Percentiles rank a stretch among this genome's conserved stretches.
Evolutionary conservation across 129 eudicot genomes (phyloP).

Genomic region (Scalesia atractyloides): DNA sequence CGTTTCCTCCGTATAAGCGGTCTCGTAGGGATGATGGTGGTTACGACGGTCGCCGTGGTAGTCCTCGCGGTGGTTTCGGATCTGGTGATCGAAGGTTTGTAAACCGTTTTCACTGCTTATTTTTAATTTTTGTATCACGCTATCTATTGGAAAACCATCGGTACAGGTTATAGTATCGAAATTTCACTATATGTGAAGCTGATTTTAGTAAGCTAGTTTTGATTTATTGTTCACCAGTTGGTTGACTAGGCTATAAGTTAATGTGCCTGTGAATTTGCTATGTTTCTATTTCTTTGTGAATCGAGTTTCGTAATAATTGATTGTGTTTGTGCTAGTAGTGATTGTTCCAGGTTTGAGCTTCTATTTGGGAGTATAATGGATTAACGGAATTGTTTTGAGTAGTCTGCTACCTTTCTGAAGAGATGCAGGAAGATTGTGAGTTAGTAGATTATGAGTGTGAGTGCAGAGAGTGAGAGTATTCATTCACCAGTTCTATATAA

Average conservation of each 20-base stretch:
- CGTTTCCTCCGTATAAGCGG: slow-evolving; percentile 63
- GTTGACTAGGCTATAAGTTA: slow-evolving; percentile 7
- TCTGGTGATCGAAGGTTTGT: too few species aligned
- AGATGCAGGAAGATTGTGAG: slow-evolving; percentile 14
- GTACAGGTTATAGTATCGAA: too few species aligned
- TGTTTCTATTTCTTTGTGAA: neutral
- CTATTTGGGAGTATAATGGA: slow-evolving; percentile 21
- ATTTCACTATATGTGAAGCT: too few species aligned
- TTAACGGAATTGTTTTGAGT: slow-evolving; percentile 15
- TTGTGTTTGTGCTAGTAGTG: slow-evolving; percentile 26
- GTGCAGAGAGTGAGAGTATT: neutral
- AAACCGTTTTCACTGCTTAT: too few species aligned
- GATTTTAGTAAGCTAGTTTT: too few species aligned
- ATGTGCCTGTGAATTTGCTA: neutral
- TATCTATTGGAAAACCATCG: too few species aligned
- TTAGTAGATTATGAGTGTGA: too few species aligned
- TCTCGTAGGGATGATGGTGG: slow-evolving; percentile 79
- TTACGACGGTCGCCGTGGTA: slow-evolving; percentile 72
- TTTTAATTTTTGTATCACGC: neutral
- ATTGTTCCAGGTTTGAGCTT: slow-evolving; percentile 29
- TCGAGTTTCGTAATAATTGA: slow-evolving; percentile 1
- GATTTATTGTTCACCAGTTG: neutral
- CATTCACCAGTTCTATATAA: neutral
- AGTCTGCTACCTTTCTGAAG: slow-evolving; percentile 20
- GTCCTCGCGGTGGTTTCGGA: slow-evolving; percentile 78